These are phyloP conservation scores for Fusarium sp. DNA, from an alignment of 2,329 filamentous ascomycete species.

Conservation along the genomic window DNA sequence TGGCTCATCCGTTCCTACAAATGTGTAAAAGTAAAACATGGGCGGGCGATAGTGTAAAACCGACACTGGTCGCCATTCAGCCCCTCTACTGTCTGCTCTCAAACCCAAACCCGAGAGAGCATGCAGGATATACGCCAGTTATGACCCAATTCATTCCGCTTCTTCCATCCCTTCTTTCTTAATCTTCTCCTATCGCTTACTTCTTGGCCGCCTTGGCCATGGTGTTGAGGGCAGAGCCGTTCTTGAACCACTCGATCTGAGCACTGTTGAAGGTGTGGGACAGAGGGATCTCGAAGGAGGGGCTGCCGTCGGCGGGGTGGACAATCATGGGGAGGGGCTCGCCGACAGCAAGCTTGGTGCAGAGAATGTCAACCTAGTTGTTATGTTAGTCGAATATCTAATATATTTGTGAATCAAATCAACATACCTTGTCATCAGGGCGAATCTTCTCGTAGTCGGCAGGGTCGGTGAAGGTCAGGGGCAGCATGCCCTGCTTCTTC, in stretches of 20 bases:
- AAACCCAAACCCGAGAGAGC: slow-evolving; percentile 42
- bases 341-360: slow-evolving; percentile 91
- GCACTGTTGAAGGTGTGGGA: slow-evolving; percentile 98
- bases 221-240: slow-evolving; percentile 96
- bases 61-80: slow-evolving; percentile 36
- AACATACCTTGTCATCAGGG: slow-evolving; percentile 83
- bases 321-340: slow-evolving; percentile 94
- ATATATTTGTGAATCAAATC: background rate
- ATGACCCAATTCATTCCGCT: slow-evolving; percentile 44
- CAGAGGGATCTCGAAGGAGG: slow-evolving; percentile 86
- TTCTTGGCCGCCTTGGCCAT: slow-evolving; percentile 83
- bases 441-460: slow-evolving; percentile 98
- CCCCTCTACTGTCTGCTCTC: slow-evolving; percentile 48
- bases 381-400: slow-evolving; percentile 40
- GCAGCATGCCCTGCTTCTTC: slow-evolving; percentile 99
- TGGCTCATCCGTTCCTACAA: slow-evolving; percentile 46
- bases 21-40: slow-evolving; percentile 44
- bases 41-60: slow-evolving; percentile 35
- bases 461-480: slow-evolving; percentile 93
- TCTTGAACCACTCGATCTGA: slow-evolving; percentile 99
- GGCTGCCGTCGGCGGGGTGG: slow-evolving; percentile 86
- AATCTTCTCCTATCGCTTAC: slow-evolving; percentile 46
- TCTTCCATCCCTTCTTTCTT: slow-evolving; percentile 32
- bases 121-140: slow-evolving; percentile 50
- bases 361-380: slow-evolving; percentile 81